These are phyloP conservation scores for Diaporthe nobilis DNA, from an alignment of 2,329 filamentous ascomycete genomes.

Conservation along the genomic window DNA sequence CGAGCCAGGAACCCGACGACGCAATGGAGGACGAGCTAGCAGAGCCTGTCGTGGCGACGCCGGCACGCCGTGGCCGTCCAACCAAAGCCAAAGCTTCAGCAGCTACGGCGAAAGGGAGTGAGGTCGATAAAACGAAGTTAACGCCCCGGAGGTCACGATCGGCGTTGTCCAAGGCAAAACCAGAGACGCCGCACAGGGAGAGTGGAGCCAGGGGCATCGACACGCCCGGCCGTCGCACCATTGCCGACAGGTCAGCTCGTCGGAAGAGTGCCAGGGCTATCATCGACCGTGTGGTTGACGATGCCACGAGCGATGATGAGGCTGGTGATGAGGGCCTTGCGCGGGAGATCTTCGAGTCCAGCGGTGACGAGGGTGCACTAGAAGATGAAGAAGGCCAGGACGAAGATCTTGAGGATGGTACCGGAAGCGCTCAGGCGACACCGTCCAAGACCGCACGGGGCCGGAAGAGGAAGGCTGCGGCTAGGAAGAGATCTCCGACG, in stretches of 20 bases:
- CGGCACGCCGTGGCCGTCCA: slow-evolving; percentile 46
- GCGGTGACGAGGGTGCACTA: slow-evolving; percentile 51
- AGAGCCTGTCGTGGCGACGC: slow-evolving; percentile 49
- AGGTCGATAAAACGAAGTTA: slow-evolving; percentile 49
- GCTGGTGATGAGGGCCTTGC: slow-evolving; percentile 78
- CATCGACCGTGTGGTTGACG: slow-evolving; percentile 78
- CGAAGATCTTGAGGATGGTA: slow-evolving; percentile 44
- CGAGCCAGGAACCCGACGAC: slow-evolving; percentile 36
- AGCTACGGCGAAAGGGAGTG: slow-evolving; percentile 30
- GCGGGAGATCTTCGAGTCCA: slow-evolving; percentile 75
- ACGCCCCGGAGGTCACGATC: slow-evolving; percentile 48
- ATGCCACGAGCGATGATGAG: slow-evolving; percentile 78
- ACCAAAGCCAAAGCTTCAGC: slow-evolving; percentile 45
- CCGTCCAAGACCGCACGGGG: slow-evolving; percentile 65
- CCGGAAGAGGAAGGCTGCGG: slow-evolving; percentile 57
- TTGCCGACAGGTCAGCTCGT: slow-evolving; percentile 87
- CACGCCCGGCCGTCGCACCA: slow-evolving; percentile 76
- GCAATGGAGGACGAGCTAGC: slow-evolving; percentile 39
- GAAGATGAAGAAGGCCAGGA: slow-evolving; percentile 43
- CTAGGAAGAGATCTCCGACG: slow-evolving; percentile 78
- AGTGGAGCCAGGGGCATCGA: slow-evolving; percentile 52
- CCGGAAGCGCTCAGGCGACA: slow-evolving; percentile 51
- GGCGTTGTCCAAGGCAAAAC: slow-evolving; percentile 46
- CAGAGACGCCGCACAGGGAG: slow-evolving; percentile 57
- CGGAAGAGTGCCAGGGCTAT: slow-evolving; percentile 86